Percentiles rank a stretch among this genome's conserved stretches.
These are phyloP conservation scores for Flaveria linearis DNA, from an alignment of 129 eudicot genomes.

Conservation along the genomic window DNA sequence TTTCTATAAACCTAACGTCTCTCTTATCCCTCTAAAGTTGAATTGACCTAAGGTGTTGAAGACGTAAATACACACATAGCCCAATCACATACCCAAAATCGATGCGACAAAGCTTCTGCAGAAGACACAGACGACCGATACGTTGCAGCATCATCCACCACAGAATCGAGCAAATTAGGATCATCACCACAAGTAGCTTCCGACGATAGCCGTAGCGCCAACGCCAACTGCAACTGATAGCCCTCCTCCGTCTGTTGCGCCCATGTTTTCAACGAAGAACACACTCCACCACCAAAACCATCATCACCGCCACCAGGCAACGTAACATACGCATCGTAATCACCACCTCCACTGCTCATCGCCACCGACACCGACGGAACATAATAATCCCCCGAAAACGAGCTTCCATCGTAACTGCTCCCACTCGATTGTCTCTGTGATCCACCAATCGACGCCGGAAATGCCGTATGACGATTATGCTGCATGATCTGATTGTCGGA, in stretches of 20 bases:
- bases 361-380: slow-evolving; percentile 37
- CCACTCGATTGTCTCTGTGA: slow-evolving; percentile 81
- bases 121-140: slow-evolving; percentile 41
- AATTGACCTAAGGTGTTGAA: too few relatives aligned
- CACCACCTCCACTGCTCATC: slow-evolving; percentile 30
- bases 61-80: not conserved
- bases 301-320: slow-evolving; percentile 30
- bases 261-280: slow-evolving; percentile 74
- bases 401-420: slow-evolving; percentile 84
- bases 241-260: slow-evolving; percentile 96
- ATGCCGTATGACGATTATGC: slow-evolving; percentile 43
- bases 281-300: slow-evolving; percentile 40
- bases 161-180: slow-evolving; percentile 73
- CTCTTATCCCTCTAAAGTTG: too few relatives aligned
- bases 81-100: slow-evolving; percentile 69
- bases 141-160: slow-evolving; percentile 42
- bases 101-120: slow-evolving; percentile 63
- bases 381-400: slow-evolving; percentile 69
- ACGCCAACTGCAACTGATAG: slow-evolving; percentile 81
- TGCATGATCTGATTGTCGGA: slow-evolving; percentile 43
- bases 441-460: slow-evolving; percentile 44
- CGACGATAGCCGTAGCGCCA: slow-evolving; percentile 79
- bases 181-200: slow-evolving; percentile 87
- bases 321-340: not conserved
- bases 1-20: too few relatives aligned